Conservation (phyloP, 176 grass and related monocot genomes). For the Triticum monococcum region DNA sequence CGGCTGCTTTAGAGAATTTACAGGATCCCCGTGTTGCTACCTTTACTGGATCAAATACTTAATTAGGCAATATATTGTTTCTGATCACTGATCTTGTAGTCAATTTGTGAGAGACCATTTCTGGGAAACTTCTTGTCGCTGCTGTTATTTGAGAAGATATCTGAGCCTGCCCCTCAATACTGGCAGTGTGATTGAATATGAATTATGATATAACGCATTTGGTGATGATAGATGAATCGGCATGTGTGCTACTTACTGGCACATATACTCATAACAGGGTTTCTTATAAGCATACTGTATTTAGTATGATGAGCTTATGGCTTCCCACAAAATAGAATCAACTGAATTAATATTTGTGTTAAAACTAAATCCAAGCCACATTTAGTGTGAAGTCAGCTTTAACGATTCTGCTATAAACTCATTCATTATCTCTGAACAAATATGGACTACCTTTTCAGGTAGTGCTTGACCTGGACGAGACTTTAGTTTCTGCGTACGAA, state of each 20-base stretch:
- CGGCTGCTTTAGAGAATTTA: conserved; percentile 14
- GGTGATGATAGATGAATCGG: background rate
- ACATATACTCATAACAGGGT: background rate
- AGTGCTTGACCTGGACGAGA: conserved; percentile 98
- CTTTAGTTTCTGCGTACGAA: conserved; percentile 99
- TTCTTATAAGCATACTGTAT: background rate
- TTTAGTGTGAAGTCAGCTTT: conserved; percentile 19
- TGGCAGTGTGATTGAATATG: background rate
- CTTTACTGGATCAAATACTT: background rate
- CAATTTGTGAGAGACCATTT: background rate
- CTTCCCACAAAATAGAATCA: background rate
- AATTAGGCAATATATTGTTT: background rate
- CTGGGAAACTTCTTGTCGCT: background rate
- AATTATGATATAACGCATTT: conserved; percentile 15
- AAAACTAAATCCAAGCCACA: background rate
- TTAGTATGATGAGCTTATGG: background rate
- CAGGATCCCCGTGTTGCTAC: background rate
- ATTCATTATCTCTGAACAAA: conserved; percentile 28
- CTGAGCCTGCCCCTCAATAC: background rate
- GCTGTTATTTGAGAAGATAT: conserved; percentile 22
- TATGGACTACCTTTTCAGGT: conserved; percentile 52
- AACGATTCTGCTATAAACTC: conserved; percentile 17
- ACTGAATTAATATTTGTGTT: conserved; percentile 11
- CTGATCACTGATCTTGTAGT: background rate
- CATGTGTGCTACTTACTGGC: background rate